Evolutionary conservation across 2,329 filamentous ascomycete species (phyloP), one percentile per base, ranked within the genome.

Genomic region (Botrytis tulipae): DNA sequence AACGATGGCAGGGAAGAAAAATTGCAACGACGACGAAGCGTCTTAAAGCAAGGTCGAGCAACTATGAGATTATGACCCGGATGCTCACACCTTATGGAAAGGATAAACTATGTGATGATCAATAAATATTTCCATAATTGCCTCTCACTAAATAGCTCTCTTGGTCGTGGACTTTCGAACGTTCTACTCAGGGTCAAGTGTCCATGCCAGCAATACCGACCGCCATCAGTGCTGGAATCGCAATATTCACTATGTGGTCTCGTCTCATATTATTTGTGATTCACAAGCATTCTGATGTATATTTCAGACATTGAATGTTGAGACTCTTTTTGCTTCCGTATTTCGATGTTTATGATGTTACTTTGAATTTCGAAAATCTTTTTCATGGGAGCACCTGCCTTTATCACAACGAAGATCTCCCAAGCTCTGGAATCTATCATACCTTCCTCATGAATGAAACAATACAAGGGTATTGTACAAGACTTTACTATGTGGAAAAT

Each of bases 31-130:
- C 40, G 61, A 67, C n/a, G 16, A 16, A n/a, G n/a, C 12, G 20
- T 68, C 42, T 32, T 25, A 35, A 7, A 67, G n/a, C 25, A 67
- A 67, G 29, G 44, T 72, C 48, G 46, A 59, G 29, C 25, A 57
- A 68, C 62, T 32, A 72, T 37, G 9, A 59, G 46, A 67, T 9
- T 37, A 54, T 72, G 61, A 46, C 70, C 54, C n/a, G 22, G 60
- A 66, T 72, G 9, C 22, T 59, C 48, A 29, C 65, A 37, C 14
- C 37, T 22, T 35, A 66, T 66, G 37, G 37, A 48, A 60, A 59
- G 12, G 46, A 67, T 10, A 37, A 46, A 8, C 40, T 48, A n/a
- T 40, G 32, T 25, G 8, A 72, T 29, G 25, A 25, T 35, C 10
- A 25, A 42, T 51, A 12, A 4, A 25, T 32, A 6, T 32, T 25